Base-by-base conservation (phyloP, 164 flowering plant species). In the Tinospora cordifolia region DNA sequence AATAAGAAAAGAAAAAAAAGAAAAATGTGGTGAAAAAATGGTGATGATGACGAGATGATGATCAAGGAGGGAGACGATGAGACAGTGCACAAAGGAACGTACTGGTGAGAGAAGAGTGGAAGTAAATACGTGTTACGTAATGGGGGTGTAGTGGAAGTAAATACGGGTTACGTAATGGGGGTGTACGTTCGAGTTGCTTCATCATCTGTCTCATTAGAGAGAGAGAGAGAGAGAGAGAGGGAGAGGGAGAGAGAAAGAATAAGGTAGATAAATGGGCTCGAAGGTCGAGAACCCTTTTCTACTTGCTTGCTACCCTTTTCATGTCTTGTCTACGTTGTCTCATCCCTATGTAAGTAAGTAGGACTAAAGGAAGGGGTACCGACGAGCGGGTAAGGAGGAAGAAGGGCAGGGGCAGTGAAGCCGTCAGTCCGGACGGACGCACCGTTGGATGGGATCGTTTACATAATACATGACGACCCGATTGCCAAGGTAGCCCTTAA, bases 301-400 rank as follows among this genome's bases (percentile, higher is more conserved):
- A 40, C 38, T 41, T 3, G 3, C 25, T 24, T 46, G 9, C 47
- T 67, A 27, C 69, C 39, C 13, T 67, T 67, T 67, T 17, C 59
- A 22, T 67, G 69, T 67, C 59, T 46, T 67, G 58, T 67, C 69
- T 44, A 67, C 57, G 19, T 67, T 67, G 36, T 67, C 36, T 64
- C 41, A 8, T 64, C 66, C 39, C 41, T 30, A 38, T 64, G 41
- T 64, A 38, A 34, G 44, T 34, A 34, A 30, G 44, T 34, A 54
- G 4, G 24, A 9, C 60, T 54, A 54, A n/a, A 54, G n/a, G 22
- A 21, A 8, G 60, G 24, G 24, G 25, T 24, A 22, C 7, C 3
- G 21, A 51, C 0, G 58, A 30, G 58, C 5, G 58, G 8, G 19
- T 49, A 49, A 13, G 4, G 0, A 51, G 5, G 36, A 4, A 30